phyloP scores from a whole-genome alignment of 164 flowering plant genomes.

The Kingdonia uniflora region DNA sequence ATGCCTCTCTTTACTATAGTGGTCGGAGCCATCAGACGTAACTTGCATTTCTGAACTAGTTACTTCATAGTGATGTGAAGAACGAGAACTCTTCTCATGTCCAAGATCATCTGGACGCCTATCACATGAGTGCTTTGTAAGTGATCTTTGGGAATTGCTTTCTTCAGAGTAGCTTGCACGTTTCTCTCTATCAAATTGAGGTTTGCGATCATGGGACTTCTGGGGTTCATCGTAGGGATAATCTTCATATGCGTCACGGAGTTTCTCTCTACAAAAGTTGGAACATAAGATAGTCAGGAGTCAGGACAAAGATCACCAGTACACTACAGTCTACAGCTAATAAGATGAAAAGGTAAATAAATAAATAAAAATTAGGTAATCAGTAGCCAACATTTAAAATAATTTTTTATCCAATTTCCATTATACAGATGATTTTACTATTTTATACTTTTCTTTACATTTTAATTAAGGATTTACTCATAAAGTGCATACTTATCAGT shows the following conservation, averaged over 20 bases:
- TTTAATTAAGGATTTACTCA: no score
- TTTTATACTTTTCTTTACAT: no score
- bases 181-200: constrained; percentile 19
- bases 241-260: constrained; percentile 15
- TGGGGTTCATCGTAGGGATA: constrained; percentile 15
- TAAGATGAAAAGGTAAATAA: no score
- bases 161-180: constrained; percentile 26
- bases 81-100: constrained; percentile 20
- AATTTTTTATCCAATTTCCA: no score
- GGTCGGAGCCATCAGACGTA: constrained; percentile 20
- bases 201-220: constrained; percentile 19
- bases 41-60: constrained; percentile 31
- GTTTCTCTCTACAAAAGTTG: constrained; percentile 17
- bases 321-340: no score
- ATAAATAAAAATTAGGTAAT: no score
- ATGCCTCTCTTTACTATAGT: constrained; percentile 26
- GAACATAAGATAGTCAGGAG: no score
- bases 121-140: constrained; percentile 14
- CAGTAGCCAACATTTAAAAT: no score
- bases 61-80: constrained; percentile 24
- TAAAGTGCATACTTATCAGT: no score
- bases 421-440: no score
- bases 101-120: constrained; percentile 17
- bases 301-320: no score
- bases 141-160: constrained; percentile 18